Percentiles rank a stretch among this genome's conserved stretches.
Evolutionary conservation across 345 rosid species (phyloP).

Genomic region (Passiflora organensis): DNA sequence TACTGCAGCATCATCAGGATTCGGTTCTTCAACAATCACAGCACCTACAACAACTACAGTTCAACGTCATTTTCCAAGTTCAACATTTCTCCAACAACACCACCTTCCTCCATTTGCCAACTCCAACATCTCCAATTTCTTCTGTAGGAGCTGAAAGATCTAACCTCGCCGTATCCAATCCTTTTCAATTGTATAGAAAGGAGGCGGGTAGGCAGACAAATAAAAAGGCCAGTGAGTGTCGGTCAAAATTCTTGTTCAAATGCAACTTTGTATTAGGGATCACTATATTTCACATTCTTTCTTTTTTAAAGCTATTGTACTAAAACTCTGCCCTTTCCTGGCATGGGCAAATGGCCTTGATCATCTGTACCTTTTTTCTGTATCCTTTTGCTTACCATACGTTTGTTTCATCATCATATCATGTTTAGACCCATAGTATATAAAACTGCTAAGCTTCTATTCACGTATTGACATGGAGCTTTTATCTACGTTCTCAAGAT

Average conservation of each 20-base stretch:
- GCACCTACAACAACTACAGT: conserved; percentile 31
- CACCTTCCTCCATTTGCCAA: conserved; percentile 14
- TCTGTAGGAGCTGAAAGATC: conserved; percentile 22
- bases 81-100: conserved; percentile 16
- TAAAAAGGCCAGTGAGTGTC: not conserved
- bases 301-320: not conserved
- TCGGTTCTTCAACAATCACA: conserved; percentile 45
- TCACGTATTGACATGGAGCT: no score
- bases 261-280: not conserved
- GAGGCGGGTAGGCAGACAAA: conserved; percentile 2
- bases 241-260: not conserved
- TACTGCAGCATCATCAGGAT: conserved; percentile 99
- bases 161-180: not conserved
- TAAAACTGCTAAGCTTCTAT: no score
- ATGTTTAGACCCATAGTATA: no score
- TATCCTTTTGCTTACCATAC: no score
- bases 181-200: not conserved
- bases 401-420: no score
- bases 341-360: not conserved
- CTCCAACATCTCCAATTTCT: conserved; percentile 27
- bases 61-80: conserved; percentile 22
- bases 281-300: not conserved
- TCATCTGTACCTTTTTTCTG: no score
- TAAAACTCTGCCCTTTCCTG: not conserved
- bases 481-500: no score